These are phyloP conservation scores for Basipetospora chlamydospora DNA, from an alignment of 2,329 filamentous ascomycete species.

Conservation along the genomic window DNA sequence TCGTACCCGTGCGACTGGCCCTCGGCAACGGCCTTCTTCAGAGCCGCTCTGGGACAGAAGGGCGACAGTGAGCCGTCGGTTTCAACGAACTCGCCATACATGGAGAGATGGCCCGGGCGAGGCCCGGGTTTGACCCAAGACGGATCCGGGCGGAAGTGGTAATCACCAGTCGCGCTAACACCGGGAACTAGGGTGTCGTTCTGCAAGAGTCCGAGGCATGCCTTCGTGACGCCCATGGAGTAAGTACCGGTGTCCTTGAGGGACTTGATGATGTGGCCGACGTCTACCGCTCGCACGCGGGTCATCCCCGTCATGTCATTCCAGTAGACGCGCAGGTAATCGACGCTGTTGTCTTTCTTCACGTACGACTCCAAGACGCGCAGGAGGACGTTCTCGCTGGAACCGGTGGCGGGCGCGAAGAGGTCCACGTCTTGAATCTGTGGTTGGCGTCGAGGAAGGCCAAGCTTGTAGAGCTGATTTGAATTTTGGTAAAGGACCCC, in stretches of 20 bases:
- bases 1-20: conserved; percentile 37
- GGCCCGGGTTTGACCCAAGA: conserved; percentile 44
- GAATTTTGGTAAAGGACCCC: conserved; percentile 65
- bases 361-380: conserved; percentile 15
- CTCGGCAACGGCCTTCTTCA: conserved; percentile 38
- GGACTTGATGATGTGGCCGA: conserved; percentile 36
- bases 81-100: conserved; percentile 52
- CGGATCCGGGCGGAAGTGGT: conserved; percentile 52
- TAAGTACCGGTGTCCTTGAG: conserved; percentile 28
- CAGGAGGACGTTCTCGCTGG: neutral
- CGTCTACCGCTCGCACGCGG: conserved; percentile 53
- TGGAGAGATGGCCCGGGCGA: conserved; percentile 45
- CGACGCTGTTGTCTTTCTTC: neutral
- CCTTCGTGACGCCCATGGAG: conserved; percentile 47
- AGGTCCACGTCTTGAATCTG: conserved; percentile 11
- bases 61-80: conserved; percentile 32
- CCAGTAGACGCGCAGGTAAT: conserved; percentile 53
- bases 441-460: conserved; percentile 17
- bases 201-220: conserved; percentile 51
- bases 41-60: conserved; percentile 51
- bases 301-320: conserved; percentile 61
- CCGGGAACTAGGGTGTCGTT: conserved; percentile 44
- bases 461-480: conserved; percentile 57
- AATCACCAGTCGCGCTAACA: conserved; percentile 46
- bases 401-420: neutral